Percentiles rank a stretch among this genome's conserved stretches.
Conservation (phyloP, 108 stramenopile species). For the Pseudonitzschia pungens region DNA sequence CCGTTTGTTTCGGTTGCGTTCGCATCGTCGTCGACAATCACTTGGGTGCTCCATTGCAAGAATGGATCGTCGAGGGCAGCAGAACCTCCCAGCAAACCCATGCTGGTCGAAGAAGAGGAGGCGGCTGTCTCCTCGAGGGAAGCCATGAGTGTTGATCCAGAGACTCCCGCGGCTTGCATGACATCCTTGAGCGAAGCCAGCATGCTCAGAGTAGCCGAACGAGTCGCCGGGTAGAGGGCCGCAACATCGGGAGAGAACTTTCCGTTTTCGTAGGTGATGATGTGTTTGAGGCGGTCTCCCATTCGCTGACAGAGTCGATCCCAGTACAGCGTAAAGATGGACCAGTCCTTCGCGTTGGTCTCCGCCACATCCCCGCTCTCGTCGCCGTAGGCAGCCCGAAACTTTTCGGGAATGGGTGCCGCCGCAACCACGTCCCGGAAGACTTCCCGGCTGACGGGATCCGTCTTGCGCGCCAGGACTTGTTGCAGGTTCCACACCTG, state of each 20-base stretch:
- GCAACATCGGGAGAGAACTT: slow-evolving; percentile 66
- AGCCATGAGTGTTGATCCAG: slow-evolving; percentile 21
- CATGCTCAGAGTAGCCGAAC: slow-evolving; percentile 71
- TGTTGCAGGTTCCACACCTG: slow-evolving; percentile 80
- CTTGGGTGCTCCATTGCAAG: slow-evolving; percentile 45
- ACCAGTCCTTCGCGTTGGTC: slow-evolving; percentile 31
- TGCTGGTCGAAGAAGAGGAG: slow-evolving; percentile 23
- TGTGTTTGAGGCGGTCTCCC: slow-evolving; percentile 56
- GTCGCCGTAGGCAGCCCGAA: slow-evolving; percentile 4
- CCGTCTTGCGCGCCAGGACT: slow-evolving; percentile 70
- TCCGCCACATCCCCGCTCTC: neutral
- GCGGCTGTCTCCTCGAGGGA: slow-evolving; percentile 47
- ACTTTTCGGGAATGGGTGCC: slow-evolving; percentile 47
- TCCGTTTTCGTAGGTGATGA: slow-evolving; percentile 66
- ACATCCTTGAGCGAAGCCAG: slow-evolving; percentile 65
- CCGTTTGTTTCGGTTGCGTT: neutral
- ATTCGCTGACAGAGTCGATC: slow-evolving; percentile 57
- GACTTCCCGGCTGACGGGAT: slow-evolving; percentile 70
- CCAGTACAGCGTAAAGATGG: slow-evolving; percentile 77
- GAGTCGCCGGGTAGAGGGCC: slow-evolving; percentile 74
- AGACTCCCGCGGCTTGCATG: slow-evolving; percentile 54
- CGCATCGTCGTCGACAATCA: neutral
- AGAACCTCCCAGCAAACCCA: slow-evolving; percentile 81
- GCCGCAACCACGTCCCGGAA: slow-evolving; percentile 72
- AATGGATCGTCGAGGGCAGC: slow-evolving; percentile 63